Percentiles rank a stretch among this genome's conserved stretches.
Evolutionary conservation across 805 yeast genomes (phyloP).

Genomic region (Zygosaccharomyces rouxii): DNA sequence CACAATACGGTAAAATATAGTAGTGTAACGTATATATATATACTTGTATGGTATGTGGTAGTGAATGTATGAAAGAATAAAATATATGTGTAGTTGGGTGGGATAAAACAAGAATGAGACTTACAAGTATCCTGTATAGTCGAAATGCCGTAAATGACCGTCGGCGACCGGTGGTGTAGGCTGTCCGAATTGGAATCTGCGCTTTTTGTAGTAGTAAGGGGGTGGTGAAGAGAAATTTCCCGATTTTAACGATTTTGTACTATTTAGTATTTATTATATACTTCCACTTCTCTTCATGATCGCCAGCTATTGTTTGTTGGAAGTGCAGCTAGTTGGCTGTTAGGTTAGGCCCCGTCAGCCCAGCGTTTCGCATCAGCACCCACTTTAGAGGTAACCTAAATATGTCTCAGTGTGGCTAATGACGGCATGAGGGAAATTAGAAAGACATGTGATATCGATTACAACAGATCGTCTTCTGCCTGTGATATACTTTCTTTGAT

Average conservation of each 20-base stretch:
- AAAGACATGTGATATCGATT: background rate
- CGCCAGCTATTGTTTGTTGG: background rate
- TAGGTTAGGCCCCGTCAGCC: background rate
- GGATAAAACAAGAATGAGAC: background rate
- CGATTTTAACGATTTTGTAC: background rate
- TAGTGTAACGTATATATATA: background rate
- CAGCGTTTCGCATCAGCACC: background rate
- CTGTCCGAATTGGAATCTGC: background rate
- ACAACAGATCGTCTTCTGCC: slow-evolving; percentile 60
- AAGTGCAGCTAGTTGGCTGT: background rate
- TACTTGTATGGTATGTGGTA: background rate
- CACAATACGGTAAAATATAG: background rate
- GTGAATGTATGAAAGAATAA: too few species aligned
- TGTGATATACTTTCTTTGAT: slow-evolving; percentile 70
- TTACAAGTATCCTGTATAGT: background rate
- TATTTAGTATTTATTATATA: background rate
- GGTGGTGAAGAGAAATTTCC: background rate
- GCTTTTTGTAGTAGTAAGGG: slow-evolving; percentile 1
- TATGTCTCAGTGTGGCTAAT: background rate
- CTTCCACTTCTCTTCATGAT: background rate
- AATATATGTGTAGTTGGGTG: too few species aligned
- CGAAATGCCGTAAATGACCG: background rate
- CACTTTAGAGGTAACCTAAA: background rate
- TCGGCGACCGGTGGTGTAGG: background rate
- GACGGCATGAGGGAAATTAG: background rate